Evolutionary conservation across 495 filamentous ascomycete genomes (phyloP), one percentile per base, ranked within the genome.

Genomic region (Talaromyces proteolyticus): DNA sequence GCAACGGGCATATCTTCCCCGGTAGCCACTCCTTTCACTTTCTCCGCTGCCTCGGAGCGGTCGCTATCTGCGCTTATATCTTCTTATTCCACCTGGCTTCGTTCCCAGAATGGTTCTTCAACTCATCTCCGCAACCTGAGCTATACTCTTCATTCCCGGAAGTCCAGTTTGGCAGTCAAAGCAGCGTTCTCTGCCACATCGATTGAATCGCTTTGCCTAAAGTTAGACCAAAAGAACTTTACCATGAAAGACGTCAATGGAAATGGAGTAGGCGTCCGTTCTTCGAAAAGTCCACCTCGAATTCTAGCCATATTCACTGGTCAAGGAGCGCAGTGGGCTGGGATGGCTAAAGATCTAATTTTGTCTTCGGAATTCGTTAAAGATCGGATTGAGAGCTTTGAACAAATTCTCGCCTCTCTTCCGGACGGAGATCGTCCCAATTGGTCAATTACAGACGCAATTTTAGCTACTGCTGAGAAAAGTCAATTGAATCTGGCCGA

Each of bases 321-420:
- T 4, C 72, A 76, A 52, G 72, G 72, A 11, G 70, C 70, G 1
- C 72, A 75, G 25, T 72, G 62, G 57, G 49, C 51, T 6, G 58
- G 55, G 1, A 78, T 76, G 73, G 75, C 70, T 8, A 52, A 55
- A 22, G 60, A 68, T 12, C 42, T 78, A 10, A 46, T 73, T 6
- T 6, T 29, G 12, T 29, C 5, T 29, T 12, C 26, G 6, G 6
- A 29, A 29, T 29, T 29, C n/a, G n/a, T n/a, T n/a, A n/a, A n/a
- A n/a, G n/a, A n/a, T n/a, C n/a, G n/a, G n/a, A n/a, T n/a, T n/a
- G n/a, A n/a, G n/a, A n/a, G n/a, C n/a, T n/a, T n/a, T n/a, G n/a
- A n/a, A n/a, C n/a, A n/a, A n/a, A n/a, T n/a, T n/a, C n/a, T n/a
- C n/a, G n/a, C n/a, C n/a, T n/a, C n/a, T n/a, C n/a, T n/a, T n/a